Evolutionary conservation across 2,329 filamentous ascomycete genomes (phyloP).

Genomic region (Lomentospora prolificans): DNA sequence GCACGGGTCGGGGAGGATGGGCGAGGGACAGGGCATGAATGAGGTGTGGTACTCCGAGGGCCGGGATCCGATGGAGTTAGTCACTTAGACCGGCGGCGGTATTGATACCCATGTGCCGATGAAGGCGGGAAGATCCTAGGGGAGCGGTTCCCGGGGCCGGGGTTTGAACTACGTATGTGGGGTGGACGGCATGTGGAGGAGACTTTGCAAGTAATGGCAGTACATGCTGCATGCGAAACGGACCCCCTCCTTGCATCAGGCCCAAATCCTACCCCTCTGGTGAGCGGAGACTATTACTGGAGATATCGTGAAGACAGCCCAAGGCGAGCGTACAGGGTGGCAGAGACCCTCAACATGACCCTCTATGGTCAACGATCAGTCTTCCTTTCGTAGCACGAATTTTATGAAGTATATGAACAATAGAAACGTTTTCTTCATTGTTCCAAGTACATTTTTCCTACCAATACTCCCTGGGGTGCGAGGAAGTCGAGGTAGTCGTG

Average conservation of each 20-base stretch:
- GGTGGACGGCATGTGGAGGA: neutral
- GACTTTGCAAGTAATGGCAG: neutral
- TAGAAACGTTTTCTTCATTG: neutral
- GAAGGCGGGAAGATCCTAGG: neutral
- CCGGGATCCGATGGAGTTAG: constrained; percentile 6
- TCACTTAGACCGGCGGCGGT: neutral
- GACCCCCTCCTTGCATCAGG: no score
- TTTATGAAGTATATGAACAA: constrained; percentile 6
- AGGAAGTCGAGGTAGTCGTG: neutral
- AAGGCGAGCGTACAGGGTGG: neutral
- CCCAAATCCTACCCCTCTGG: neutral
- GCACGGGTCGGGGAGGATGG: constrained; percentile 8
- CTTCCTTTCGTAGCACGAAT: neutral
- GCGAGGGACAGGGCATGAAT: constrained; percentile 15
- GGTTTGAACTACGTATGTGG: neutral
- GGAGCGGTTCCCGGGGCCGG: neutral
- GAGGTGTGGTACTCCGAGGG: constrained; percentile 26
- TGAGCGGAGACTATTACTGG: neutral
- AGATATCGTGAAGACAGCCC: neutral
- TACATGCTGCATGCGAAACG: neutral
- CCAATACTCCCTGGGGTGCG: neutral
- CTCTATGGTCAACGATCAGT: neutral
- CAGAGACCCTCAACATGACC: neutral
- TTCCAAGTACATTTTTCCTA: neutral
- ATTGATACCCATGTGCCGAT: constrained; percentile 3